Evolutionary conservation across 2,329 filamentous ascomycete genomes (phyloP).

Genomic region (Fusarium fujikuroi): DNA sequence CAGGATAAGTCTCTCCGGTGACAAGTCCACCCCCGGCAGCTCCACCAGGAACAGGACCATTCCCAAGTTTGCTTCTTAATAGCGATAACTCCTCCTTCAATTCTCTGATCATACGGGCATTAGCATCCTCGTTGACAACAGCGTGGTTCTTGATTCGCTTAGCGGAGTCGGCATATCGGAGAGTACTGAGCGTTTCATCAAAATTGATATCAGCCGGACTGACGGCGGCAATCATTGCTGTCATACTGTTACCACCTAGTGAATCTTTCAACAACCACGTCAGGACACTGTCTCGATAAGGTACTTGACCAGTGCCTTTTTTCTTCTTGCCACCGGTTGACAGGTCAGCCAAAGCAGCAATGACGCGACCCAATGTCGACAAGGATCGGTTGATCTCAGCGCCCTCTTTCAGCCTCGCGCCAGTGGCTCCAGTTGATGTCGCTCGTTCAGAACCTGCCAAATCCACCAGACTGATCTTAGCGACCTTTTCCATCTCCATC

Average conservation of each 20-base stretch:
- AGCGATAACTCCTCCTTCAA: constrained; percentile 93
- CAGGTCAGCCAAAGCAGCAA: constrained; percentile 91
- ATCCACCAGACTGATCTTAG: constrained; percentile 98
- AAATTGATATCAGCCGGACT: constrained; percentile 99
- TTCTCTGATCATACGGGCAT: constrained; percentile 98
- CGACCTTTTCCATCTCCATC: constrained; percentile 97
- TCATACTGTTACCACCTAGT: constrained; percentile 97
- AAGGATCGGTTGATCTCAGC: constrained; percentile 98
- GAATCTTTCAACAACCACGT: constrained; percentile 99
- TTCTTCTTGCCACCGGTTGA: constrained; percentile 87
- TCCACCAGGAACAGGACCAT: constrained; percentile 56
- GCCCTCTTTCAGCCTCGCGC: constrained; percentile 94
- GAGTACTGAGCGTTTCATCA: constrained; percentile 94
- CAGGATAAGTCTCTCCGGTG: constrained; percentile 86
- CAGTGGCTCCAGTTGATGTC: constrained; percentile 95
- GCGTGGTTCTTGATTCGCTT: constrained; percentile 99
- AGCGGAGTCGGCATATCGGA: constrained; percentile 95
- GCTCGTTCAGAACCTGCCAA: constrained; percentile 97
- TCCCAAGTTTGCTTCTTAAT: constrained; percentile 85
- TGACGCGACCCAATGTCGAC: constrained; percentile 95
- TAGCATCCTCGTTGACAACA: constrained; percentile 98
- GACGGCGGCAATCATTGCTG: constrained; percentile 99
- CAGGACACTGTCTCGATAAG: constrained; percentile 95
- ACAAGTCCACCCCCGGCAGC: constrained; percentile 62
- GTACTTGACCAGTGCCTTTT: constrained; percentile 77